Base-by-base conservation (phyloP, 352 stramenopile genomes). In the Vaucheria bursata region DNA sequence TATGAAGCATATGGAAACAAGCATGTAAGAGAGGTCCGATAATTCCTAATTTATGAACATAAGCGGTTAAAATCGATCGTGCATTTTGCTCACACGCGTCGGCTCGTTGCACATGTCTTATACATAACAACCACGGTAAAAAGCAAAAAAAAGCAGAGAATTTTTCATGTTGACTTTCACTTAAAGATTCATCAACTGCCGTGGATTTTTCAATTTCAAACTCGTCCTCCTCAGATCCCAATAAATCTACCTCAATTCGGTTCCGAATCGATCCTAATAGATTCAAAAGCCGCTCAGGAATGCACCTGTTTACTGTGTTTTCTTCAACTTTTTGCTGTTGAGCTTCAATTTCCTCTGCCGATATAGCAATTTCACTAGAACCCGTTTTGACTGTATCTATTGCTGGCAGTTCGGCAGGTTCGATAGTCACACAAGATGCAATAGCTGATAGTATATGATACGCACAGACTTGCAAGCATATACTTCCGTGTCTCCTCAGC, bases 381-480 rank as follows among this genome's bases (percentile, higher is more conserved):
- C 39, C n/a, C n/a, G n/a, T n/a, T n/a, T 5, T 50, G 12, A 12
- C 39, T 50, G 39, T 50, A 50, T 12, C 12, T 5, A 12, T 50
- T 12, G 39, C 39, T 50, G 39, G 39, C 39, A 50, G 39, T 50
- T 5, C 75, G 49, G 72, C n/a, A 36, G 67, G 50, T 32, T 34
- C 59, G 59, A 69, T 69, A 6, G 12, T 29, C 5, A 29, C 59
- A 29, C 59, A 69, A 6, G 59, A 36, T 1, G 76, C 76, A 2
- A 70, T 70, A 31, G 76, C 76, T 40, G 74, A 45, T 7, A 81
- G 76, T 18, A 81, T 70, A 36, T 81, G 67, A 34, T 78, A 81
- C 7, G 76, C 76, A 40, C 76, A 81, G 7, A 67, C 35, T 70
- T 81, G 76, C 6, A 81, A 31, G n/a, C 50, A 39, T 53, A 70